A percentile compares a stretch with the other conserved stretches of the same genome.
Conservation (phyloP, 352 stramenopile genomes). For the Phytophthora podocarpi region DNA sequence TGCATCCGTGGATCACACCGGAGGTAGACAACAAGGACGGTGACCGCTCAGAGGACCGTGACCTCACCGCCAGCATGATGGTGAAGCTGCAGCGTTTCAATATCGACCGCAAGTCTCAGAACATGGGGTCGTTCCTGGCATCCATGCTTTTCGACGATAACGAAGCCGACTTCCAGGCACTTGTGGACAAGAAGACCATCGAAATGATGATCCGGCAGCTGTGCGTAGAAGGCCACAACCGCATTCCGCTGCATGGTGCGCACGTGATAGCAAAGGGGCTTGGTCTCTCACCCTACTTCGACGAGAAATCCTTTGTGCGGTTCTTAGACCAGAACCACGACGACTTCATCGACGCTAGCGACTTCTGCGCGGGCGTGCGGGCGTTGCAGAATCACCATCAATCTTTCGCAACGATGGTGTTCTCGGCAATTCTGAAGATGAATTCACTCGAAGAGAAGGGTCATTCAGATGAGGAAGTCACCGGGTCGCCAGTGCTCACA, state of each 20-base stretch:
- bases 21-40: slow-evolving; percentile 14
- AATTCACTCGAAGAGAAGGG: slow-evolving; percentile 33
- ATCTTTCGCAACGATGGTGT: slow-evolving; percentile 72
- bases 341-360: slow-evolving; percentile 73
- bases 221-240: slow-evolving; percentile 48
- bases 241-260: slow-evolving; percentile 52
- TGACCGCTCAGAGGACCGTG: slow-evolving; percentile 18
- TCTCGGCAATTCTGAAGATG: slow-evolving; percentile 59
- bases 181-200: slow-evolving; percentile 64
- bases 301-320: slow-evolving; percentile 59
- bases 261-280: slow-evolving; percentile 60
- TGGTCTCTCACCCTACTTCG: slow-evolving; percentile 67
- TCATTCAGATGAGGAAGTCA: slow-evolving; percentile 8
- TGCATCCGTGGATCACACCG: slow-evolving; percentile 64
- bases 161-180: slow-evolving; percentile 59
- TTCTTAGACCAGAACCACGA: slow-evolving; percentile 76
- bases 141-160: slow-evolving; percentile 57
- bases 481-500: slow-evolving; percentile 15
- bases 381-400: slow-evolving; percentile 59
- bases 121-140: slow-evolving; percentile 71
- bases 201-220: slow-evolving; percentile 74
- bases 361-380: slow-evolving; percentile 69
- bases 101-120: slow-evolving; percentile 79
- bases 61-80: slow-evolving; percentile 45
- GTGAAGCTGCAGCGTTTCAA: slow-evolving; percentile 81